Conservation (phyloP, 2,329 filamentous ascomycete species). For the Aspergillus niger region DNA sequence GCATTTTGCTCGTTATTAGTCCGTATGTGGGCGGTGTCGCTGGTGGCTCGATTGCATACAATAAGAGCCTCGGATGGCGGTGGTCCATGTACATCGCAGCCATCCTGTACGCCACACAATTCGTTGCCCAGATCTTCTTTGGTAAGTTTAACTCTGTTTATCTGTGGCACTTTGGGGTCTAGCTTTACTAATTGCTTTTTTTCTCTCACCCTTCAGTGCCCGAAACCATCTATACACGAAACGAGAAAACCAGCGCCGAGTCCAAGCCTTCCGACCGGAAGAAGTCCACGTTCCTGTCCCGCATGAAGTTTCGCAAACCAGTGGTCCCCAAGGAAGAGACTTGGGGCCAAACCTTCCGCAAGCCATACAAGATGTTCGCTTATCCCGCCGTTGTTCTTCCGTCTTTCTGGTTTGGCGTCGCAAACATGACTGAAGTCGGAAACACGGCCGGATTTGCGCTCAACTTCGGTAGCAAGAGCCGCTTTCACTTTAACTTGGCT, state of each 20-base stretch:
- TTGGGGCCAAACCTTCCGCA: background rate
- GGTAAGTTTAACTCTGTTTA: background rate
- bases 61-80: background rate
- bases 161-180: no score
- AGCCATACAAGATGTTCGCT: background rate
- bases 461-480: background rate
- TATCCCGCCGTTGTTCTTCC: background rate
- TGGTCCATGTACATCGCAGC: background rate
- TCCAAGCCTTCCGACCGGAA: background rate
- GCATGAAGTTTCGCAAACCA: background rate
- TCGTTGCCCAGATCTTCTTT: background rate
- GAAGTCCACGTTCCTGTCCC: background rate
- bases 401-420: background rate
- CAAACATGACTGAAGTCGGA: background rate
- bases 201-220: background rate
- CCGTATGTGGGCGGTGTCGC: background rate
- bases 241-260: background rate
- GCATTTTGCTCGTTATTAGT: background rate
- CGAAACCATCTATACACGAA: background rate
- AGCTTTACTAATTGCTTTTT: no score
- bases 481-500: background rate
- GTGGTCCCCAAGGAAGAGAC: background rate
- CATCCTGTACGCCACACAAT: background rate
- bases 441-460: background rate
- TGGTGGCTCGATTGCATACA: background rate